Percentiles rank a stretch among this genome's conserved stretches.
These are phyloP conservation scores for Penicillium sp. DNA, from an alignment of 2,329 filamentous ascomycete genomes.

Conservation along the genomic window DNA sequence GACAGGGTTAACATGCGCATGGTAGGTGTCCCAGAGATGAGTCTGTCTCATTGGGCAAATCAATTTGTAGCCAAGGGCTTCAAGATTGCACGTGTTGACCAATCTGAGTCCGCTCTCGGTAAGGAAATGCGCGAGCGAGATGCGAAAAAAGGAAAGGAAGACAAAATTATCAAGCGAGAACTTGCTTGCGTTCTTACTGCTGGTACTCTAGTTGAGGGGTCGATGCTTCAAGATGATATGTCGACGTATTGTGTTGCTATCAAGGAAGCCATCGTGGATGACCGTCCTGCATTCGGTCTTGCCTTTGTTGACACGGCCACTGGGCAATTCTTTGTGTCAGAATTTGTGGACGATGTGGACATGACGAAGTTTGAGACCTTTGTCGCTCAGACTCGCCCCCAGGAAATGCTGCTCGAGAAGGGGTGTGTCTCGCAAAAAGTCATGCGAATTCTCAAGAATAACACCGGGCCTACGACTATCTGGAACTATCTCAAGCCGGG, in stretches of 20 bases:
- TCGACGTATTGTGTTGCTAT: constrained; percentile 94
- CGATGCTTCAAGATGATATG: constrained; percentile 98
- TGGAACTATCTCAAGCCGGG: constrained; percentile 91
- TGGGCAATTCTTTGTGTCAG: constrained; percentile 89
- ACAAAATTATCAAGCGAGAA: constrained; percentile 92
- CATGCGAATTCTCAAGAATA: constrained; percentile 92
- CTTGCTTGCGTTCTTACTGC: constrained; percentile 87
- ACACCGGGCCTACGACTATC: constrained; percentile 86
- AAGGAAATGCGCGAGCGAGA: constrained; percentile 99
- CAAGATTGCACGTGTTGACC: constrained; percentile 95
- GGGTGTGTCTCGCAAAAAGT: constrained; percentile 84
- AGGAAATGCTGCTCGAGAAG: constrained; percentile 88
- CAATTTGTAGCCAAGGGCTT: constrained; percentile 98
- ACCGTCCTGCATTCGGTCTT: constrained; percentile 82
- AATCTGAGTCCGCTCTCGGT: constrained; percentile 91
- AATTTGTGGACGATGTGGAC: constrained; percentile 89
- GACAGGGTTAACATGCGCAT: constrained; percentile 99
- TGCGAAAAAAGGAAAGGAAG: constrained; percentile 65
- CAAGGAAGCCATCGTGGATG: constrained; percentile 74
- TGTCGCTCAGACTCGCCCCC: constrained; percentile 85
- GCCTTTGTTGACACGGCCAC: constrained; percentile 95
- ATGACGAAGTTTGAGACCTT: constrained; percentile 97
- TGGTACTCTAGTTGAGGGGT: constrained; percentile 90
- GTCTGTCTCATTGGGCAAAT: constrained; percentile 94
- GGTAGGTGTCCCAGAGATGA: constrained; percentile 96